Base-by-base conservation (phyloP, 2,329 filamentous ascomycete genomes). In the Pyrenochaeta sp. region DNA sequence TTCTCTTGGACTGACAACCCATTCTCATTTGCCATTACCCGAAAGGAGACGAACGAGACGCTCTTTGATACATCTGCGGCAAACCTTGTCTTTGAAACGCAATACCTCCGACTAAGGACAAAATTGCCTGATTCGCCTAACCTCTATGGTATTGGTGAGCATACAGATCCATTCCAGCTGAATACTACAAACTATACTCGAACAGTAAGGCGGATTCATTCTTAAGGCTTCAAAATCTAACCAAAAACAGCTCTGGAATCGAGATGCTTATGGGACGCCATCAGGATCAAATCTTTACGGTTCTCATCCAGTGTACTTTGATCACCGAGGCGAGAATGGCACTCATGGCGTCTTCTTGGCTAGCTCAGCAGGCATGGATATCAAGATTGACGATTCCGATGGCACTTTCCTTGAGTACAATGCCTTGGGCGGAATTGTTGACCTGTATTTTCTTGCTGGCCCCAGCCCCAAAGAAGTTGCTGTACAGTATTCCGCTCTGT, bases 331-430 rank as follows among this genome's bases (percentile, higher is more conserved):
- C 10, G 68, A 76, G 21, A 64, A 66, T 21, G 73, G 73, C 6
- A 75, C 73, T 5, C 73, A 75, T 47, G 73, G 70, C 33, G 73
- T 75, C 10, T 73, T 75, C 47, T 39, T 75, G 18, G 67, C 72
- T 14, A 73, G 62, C 51, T 69, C 68, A 2, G 61, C 64, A 35
- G 73, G 74, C 30, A 92, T 92, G 87, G 89, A 93, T 55, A 81
- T 93, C 71, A 88, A 88, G 63, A 87, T 93, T 71, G 84, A 91
- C 69, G 83, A 86, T 58, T 84, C 83, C 1, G 78, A 81, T 15
- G 81, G 83, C 6, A 87, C 92, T 67, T 91, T 87, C 54, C 82
- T 95, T 6, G 89, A 93, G 72, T 94, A 92, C 77, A 91, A 92
- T 69, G 85, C 86, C 1, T 79, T 93, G 0, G 90, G 91, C 11